Conservation (phyloP, 2,329 filamentous ascomycete species). For the Hansfordia pulvinata region DNA sequence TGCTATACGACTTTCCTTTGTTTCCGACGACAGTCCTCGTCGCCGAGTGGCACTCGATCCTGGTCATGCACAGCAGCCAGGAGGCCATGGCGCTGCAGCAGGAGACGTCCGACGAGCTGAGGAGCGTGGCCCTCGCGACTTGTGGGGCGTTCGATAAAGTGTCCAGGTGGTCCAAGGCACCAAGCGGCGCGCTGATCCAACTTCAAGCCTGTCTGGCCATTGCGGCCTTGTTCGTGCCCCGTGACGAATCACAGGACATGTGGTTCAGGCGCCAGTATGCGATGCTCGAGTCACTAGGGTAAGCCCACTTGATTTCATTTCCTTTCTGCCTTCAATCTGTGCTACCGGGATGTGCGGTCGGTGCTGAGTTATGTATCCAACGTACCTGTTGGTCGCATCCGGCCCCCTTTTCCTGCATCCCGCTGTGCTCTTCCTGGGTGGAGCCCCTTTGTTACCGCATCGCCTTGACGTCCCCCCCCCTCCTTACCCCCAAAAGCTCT, state of each 20-base stretch:
- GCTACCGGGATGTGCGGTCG: too few relatives aligned
- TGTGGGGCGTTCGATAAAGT: slow-evolving; percentile 73
- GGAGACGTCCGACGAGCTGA: slow-evolving; percentile 38
- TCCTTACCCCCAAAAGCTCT: too few relatives aligned
- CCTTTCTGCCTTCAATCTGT: too few relatives aligned
- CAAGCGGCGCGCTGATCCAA: background rate
- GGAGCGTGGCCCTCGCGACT: slow-evolving; percentile 49
- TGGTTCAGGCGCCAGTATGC: background rate
- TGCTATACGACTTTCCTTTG: slow-evolving; percentile 56
- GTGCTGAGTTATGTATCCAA: too few relatives aligned
- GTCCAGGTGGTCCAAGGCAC: background rate
- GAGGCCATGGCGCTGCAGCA: slow-evolving; percentile 42
- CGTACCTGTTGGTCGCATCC: too few relatives aligned
- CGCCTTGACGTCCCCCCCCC: too few relatives aligned
- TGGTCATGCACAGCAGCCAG: slow-evolving; percentile 71
- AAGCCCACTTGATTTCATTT: background rate
- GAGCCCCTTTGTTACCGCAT: too few relatives aligned
- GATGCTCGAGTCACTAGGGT: background rate
- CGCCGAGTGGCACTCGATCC: slow-evolving; percentile 66
- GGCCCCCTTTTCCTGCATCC: too few relatives aligned
- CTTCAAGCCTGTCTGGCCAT: background rate
- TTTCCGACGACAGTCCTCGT: slow-evolving; percentile 63
- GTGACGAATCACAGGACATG: background rate
- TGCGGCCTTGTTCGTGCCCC: background rate
- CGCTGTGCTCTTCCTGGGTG: too few relatives aligned